Percentiles rank a stretch among this genome's conserved stretches.
Evolutionary conservation across 768 basidiomycete genomes (phyloP).

Genomic region (Lentinula detonsa): DNA sequence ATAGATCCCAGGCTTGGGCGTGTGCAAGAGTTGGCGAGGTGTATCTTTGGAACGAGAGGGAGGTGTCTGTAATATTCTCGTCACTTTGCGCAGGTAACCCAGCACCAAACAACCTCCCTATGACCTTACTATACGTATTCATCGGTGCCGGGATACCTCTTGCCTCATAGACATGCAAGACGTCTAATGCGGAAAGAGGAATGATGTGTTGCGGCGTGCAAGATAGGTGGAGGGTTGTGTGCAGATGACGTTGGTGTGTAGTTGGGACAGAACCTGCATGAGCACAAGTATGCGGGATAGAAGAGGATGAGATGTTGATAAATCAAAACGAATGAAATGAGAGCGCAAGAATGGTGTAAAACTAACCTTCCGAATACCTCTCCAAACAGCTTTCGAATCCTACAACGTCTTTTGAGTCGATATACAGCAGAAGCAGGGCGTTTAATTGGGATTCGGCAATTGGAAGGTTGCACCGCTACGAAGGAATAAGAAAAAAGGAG

Average conservation of each 20-base stretch:
- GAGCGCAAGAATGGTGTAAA: not conserved
- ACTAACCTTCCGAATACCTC: constrained; percentile 37
- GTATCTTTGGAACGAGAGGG: constrained; percentile 57
- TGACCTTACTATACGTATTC: constrained; percentile 65
- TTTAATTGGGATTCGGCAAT: constrained; percentile 39
- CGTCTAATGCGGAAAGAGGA: constrained; percentile 55
- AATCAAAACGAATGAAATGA: no score
- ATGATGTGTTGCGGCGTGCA: constrained; percentile 40
- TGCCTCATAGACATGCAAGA: constrained; percentile 71
- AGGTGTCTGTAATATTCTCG: constrained; percentile 35
- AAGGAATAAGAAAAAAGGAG: no score
- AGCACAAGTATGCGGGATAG: not conserved
- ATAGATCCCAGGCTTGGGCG: constrained; percentile 91
- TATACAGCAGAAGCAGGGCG: constrained; percentile 42
- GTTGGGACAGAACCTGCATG: constrained; percentile 31
- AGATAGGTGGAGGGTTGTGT: constrained; percentile 62
- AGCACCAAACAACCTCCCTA: constrained; percentile 49
- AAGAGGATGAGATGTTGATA: no score
- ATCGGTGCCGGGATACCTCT: constrained; percentile 61
- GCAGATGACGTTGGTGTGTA: constrained; percentile 59
- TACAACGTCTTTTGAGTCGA: constrained; percentile 35
- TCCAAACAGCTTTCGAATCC: constrained; percentile 41
- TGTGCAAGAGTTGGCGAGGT: constrained; percentile 51
- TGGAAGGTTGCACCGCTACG: constrained; percentile 25
- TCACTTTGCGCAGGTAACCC: no score